These are phyloP conservation scores for Penicillium sp. DNA, from an alignment of 2,329 filamentous ascomycete species.

Conservation along the genomic window DNA sequence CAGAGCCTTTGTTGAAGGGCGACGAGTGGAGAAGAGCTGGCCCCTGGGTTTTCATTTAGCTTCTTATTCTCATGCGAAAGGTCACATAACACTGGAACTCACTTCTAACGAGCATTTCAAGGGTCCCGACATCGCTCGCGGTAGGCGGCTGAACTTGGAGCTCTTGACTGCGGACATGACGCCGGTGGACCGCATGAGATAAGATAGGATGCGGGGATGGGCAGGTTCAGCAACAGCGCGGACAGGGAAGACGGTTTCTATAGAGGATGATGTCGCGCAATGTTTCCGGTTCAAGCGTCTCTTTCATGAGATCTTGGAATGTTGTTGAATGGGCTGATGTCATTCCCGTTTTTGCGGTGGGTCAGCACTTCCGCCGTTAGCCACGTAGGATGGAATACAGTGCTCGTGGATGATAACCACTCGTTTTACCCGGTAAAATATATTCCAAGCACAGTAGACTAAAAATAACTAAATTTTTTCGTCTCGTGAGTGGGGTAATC, in stretches of 20 bases:
- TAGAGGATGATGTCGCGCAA: background rate
- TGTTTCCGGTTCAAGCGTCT: background rate
- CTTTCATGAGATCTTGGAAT: background rate
- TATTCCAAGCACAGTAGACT: no score
- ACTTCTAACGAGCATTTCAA: slow-evolving; percentile 32
- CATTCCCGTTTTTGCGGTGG: background rate
- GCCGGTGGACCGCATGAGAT: background rate
- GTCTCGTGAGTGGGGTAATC: no score
- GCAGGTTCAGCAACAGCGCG: background rate
- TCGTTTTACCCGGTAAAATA: no score
- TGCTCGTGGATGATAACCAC: no score
- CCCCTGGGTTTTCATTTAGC: slow-evolving; percentile 5
- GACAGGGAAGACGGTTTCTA: background rate
- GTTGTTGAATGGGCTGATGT: background rate
- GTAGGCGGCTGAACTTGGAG: slow-evolving; percentile 32
- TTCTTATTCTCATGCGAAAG: background rate
- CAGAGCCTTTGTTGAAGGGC: slow-evolving; percentile 81
- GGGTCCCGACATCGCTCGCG: slow-evolving; percentile 29
- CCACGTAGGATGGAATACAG: no score
- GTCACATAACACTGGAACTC: background rate
- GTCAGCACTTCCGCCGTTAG: background rate
- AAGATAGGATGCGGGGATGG: background rate
- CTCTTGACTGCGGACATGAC: slow-evolving; percentile 15
- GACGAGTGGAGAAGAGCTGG: slow-evolving; percentile 59
- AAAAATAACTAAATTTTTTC: no score